Conservation (phyloP, 2,329 filamentous ascomycete species). For the Colletotrichum karsti region DNA sequence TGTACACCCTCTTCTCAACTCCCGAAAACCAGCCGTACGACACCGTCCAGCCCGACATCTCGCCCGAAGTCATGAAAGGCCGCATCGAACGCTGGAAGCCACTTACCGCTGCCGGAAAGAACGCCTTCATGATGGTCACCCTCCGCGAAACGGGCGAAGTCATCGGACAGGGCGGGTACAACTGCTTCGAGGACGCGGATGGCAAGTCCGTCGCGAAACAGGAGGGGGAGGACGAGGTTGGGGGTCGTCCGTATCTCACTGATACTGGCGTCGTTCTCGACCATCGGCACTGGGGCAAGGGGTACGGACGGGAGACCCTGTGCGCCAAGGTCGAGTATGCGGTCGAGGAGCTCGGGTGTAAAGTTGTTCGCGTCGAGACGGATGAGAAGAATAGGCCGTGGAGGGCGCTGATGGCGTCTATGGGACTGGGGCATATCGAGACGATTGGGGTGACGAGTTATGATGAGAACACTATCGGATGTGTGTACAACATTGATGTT, state of each 20-base stretch:
- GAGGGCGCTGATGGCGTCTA: conserved; percentile 19
- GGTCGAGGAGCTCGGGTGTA: conserved; percentile 28
- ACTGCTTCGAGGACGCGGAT: conserved; percentile 14
- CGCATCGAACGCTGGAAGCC: conserved; percentile 15
- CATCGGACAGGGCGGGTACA: conserved; percentile 32
- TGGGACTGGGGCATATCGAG: conserved; percentile 18
- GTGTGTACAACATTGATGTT: background rate
- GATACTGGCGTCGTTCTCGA: conserved; percentile 34
- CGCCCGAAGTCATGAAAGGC: conserved; percentile 15
- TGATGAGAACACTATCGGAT: background rate
- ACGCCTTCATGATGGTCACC: conserved; percentile 29
- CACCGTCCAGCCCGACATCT: background rate
- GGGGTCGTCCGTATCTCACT: conserved; percentile 5
- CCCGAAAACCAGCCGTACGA: conserved; percentile 29
- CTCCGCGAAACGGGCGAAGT: conserved; percentile 25
- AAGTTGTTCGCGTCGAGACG: conserved; percentile 32
- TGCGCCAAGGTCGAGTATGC: conserved; percentile 33
- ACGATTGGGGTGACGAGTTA: conserved; percentile 14
- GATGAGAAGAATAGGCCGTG: conserved; percentile 23
- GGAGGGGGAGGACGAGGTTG: background rate
- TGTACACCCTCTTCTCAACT: conserved; percentile 21
- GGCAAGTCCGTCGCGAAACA: background rate
- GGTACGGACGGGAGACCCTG: conserved; percentile 33
- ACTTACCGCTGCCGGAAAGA: conserved; percentile 24
- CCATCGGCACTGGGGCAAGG: conserved; percentile 30